Base-by-base conservation (phyloP, 257 asterid species). In the Ocimum tenuiflorum region DNA sequence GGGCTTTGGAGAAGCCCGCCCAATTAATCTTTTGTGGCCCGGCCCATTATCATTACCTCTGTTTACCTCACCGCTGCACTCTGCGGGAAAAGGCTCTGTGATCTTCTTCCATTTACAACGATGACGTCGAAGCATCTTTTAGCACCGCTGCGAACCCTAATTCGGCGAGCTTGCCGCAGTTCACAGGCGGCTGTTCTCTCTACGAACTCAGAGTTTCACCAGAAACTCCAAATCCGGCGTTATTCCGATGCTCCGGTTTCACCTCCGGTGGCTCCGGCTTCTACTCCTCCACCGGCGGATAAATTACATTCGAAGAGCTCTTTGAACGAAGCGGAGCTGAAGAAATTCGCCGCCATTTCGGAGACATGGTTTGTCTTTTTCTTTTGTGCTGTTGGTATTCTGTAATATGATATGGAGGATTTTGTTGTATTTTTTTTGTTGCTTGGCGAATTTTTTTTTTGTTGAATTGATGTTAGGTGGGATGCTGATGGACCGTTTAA, bases 401-500 rank as follows among this genome's bases (percentile, higher is more conserved):
- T 23, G 6, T 45, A 7, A n/a, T 31, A 5, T 1, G 8, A 13
- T 63, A 38, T 64, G 49, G 27, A 0, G 13, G 48, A 2, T 11
- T 12, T 39, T 22, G 22, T 22, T 15, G 4, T 15, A 17, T 23
- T 35, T 27, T 57, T n/a, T 51, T 23, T 13, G 41, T 20, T 48
- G 36, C 15, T 47, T 8, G 3, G 47, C 23, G 4, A 4, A 48
- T 47, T 69, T 19, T 5, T 60, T 36, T 14, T 24, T 15, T 3
- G 22, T 23, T n/a, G 54, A 33, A 52, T 54, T 33, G 39, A 11
- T 49, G n/a, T 56, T 59, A 94, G 96, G 99, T 94, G 99, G 99
- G 91, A 94, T 77, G 86, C 91, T 6, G 95, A 94, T 67, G 99
- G 99, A 9, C 99, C 99, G 39, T 90, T 86, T 68, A 94, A 88